Evolutionary conservation across 208 protist species (phyloP).

Genomic region (Acanthamoeba pearcei): DNA sequence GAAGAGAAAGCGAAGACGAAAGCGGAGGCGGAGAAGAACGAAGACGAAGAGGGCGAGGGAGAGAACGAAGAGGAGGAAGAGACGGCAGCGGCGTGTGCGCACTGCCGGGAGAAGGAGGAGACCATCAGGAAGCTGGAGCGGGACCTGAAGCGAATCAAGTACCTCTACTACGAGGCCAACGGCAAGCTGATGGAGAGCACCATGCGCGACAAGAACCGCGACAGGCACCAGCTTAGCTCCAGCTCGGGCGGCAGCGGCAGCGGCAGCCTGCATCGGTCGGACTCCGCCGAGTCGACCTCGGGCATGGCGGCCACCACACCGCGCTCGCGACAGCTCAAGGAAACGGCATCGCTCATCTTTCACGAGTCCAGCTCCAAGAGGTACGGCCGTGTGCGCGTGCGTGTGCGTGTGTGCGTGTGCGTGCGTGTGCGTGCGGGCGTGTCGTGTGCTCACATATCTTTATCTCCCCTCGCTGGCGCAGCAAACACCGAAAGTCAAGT

Average conservation of each 20-base stretch:
- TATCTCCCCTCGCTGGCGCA: not conserved
- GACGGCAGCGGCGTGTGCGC: conserved; percentile 11
- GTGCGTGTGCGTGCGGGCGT: not conserved
- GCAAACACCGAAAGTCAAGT: not conserved
- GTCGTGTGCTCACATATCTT: not conserved
- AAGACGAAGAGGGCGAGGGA: conserved; percentile 44
- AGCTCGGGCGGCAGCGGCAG: not conserved
- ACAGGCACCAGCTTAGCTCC: not conserved
- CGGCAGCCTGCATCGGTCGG: not conserved
- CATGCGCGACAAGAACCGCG: conserved; percentile 61
- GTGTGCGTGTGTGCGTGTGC: not conserved
- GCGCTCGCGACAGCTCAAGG: conserved; percentile 32
- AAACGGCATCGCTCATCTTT: conserved; percentile 29
- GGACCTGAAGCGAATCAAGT: conserved; percentile 75
- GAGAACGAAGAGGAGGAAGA: conserved; percentile 37
- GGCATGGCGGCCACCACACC: not conserved
- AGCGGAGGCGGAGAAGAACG: not conserved
- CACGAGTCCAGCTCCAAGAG: conserved; percentile 23
- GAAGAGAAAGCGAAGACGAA: not conserved
- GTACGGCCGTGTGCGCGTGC: not conserved
- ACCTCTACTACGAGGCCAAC: conserved; percentile 54
- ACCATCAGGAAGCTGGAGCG: conserved; percentile 70
- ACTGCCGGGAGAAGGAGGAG: conserved; percentile 72
- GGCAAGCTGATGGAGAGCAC: conserved; percentile 18
- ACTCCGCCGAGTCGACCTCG: not conserved